Evolutionary conservation across 2,329 filamentous ascomycete species (phyloP).

Genomic region (Sphaerulina vaccinii): DNA sequence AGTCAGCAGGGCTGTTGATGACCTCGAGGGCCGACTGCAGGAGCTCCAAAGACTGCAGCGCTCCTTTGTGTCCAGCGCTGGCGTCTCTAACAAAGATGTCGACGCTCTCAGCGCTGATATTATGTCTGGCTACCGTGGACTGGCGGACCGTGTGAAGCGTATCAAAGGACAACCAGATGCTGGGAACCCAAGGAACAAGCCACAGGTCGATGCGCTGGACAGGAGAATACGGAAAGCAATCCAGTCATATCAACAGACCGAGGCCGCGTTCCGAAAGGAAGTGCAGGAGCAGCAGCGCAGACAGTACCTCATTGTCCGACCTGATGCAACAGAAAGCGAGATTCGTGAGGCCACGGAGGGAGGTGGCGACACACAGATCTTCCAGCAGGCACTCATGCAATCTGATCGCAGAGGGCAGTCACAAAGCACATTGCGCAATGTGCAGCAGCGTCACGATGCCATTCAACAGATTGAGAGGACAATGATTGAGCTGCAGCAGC

Average conservation of each 20-base stretch:
- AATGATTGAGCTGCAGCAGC: conserved; percentile 79
- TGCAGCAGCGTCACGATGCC: conserved; percentile 78
- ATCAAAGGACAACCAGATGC: conserved; percentile 79
- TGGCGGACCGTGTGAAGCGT: conserved; percentile 75
- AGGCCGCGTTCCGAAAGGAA: conserved; percentile 76
- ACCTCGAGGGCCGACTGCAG: conserved; percentile 69
- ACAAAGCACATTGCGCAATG: conserved; percentile 73
- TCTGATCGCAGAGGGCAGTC: conserved; percentile 79
- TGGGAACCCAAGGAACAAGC: conserved; percentile 67
- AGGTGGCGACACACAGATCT: conserved; percentile 71
- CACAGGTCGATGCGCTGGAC: conserved; percentile 80
- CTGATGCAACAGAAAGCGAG: conserved; percentile 72
- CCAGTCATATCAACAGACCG: conserved; percentile 75
- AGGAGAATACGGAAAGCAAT: conserved; percentile 77
- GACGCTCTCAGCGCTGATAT: conserved; percentile 74
- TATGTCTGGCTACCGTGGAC: conserved; percentile 75
- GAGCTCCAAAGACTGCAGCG: conserved; percentile 70
- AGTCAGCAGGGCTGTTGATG: conserved; percentile 73
- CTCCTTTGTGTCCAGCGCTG: conserved; percentile 67
- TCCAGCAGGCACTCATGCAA: conserved; percentile 81
- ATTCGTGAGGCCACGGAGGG: conserved; percentile 75
- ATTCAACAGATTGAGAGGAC: conserved; percentile 90
- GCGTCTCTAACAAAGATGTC: conserved; percentile 63
- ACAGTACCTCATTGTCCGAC: conserved; percentile 77
- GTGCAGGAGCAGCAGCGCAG: conserved; percentile 80